Base-by-base conservation (phyloP, 176 grass and related monocot species). In the Rhynchospora tenuis region DNA sequence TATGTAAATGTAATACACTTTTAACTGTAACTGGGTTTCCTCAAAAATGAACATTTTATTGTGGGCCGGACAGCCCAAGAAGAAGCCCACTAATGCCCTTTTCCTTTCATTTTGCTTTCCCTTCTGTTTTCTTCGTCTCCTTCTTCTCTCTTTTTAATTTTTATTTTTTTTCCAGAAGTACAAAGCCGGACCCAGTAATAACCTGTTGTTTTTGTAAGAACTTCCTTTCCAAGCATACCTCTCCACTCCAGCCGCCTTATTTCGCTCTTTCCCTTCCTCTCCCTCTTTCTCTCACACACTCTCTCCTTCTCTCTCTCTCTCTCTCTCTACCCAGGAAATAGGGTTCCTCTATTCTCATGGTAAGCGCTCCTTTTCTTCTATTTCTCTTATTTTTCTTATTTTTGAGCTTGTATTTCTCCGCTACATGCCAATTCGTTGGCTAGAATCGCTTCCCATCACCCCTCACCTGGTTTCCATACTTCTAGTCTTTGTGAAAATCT, bases 171-270 rank as follows among this genome's bases (percentile, higher is more conserved):
- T n/a, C n/a, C 7, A 58, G 5, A 58, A 58, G 55, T 19, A 15
- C 17, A 58, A n/a, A 19, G 19, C 59, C 59, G 71, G 20, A n/a
- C n/a, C n/a, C n/a, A n/a, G n/a, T n/a, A 3, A 38, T 38, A 2
- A 38, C 44, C 17, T 31, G 38, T 22, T 47, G 26, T 79, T 27
- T 79, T 19, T 38, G 33, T 38, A 38, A 57, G 28, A 24, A 81
- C 79, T 81, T 81, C 38, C 31, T 81, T 81, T 47, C 79, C 79
- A 81, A 81, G 79, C 79, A n/a, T 14, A 81, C 43, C 56, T 15
- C 42, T 17, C 14, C 56, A 77, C 17, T 9, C 47, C 24, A 79
- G 79, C 79, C 79, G 60, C 59, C 42, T 64, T 43, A 74, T 43
- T 80, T 61, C 7, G 22, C 47, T 33, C 76, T 55, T 47, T 45